Percentiles rank a stretch among this genome's conserved stretches.
These are phyloP conservation scores for Gracilaria vermiculophylla DNA, from an alignment of 23 red algal species.

Conservation along the genomic window DNA sequence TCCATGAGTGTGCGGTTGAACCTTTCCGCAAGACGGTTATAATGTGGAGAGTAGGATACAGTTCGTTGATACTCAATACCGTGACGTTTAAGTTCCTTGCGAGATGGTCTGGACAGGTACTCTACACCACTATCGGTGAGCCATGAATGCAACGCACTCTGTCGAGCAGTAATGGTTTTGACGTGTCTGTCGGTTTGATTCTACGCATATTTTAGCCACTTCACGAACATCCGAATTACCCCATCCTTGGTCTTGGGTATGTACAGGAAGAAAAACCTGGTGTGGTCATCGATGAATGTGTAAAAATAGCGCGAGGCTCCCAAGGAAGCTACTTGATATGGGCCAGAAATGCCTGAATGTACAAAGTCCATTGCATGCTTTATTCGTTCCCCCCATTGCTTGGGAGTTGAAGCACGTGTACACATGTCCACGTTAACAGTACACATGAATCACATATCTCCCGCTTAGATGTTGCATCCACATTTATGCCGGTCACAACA, in stretches of 20 bases:
- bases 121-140: conserved; percentile 36
- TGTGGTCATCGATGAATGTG: conserved; percentile 38
- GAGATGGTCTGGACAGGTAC: neutral
- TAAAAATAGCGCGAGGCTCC: conserved; percentile 41
- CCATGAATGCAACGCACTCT: neutral
- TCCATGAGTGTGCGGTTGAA: conserved; percentile 42
- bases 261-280: neutral
- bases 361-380: neutral
- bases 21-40: conserved; percentile 33
- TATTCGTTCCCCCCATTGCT: neutral
- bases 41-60: conserved; percentile 16
- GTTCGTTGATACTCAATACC: conserved; percentile 27
- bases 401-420: conserved; percentile 17
- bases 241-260: conserved; percentile 19
- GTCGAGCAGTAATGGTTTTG: neutral
- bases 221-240: conserved; percentile 9
- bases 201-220: neutral
- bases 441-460: conserved; percentile 18
- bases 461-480: too few relatives aligned
- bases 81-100: neutral
- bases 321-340: neutral
- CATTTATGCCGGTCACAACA: neutral
- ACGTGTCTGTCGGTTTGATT: neutral
- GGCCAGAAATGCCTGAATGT: conserved; percentile 15
- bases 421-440: neutral